Evolutionary conservation across 225 moss, liverwort and hornwort genomes (phyloP), one percentile per base, ranked within the genome.

Genomic region (Anthoceros angustus): DNA sequence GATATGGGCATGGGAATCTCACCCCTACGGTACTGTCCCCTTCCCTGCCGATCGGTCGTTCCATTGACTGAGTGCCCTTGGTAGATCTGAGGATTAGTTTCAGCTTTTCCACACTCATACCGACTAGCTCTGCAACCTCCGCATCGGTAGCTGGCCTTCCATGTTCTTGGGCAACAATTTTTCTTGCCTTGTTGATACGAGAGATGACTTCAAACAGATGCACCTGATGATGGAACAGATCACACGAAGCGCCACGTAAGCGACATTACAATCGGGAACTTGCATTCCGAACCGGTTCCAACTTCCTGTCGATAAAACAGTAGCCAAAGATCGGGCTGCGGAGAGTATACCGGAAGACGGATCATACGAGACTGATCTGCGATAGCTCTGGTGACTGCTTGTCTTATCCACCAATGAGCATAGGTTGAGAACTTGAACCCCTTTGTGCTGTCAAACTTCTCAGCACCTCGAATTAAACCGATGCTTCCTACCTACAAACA

Each of bases 381-480:
- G 72, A 92, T 92, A 69, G 92, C 83, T 77, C 92, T 79, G 9
- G 86, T 88, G 15, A 92, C 72, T 67, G 92, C 92, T 74, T 92
- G 92, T 62, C 92, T 82, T 71, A 92, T 88, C 92, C 92, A 92
- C 92, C 92, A 95, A 72, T 95, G 94, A 14, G 90, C 94, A 70
- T 95, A 95, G 1, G 94, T 95, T 63, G 94, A 95, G 43, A 95
- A 75, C 72, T 95, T 95, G 65, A 88, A 95, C 40, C 94, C 94
- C 80, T 90, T 88, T 61, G 80, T 88, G 61, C 88, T 81, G 72
- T 95, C 94, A 71, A 95, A 95, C 72, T 88, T 95, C 75, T 95
- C 94, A 45, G 90, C 88, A 67, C 94, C 94, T 62, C 87, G 87
- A 50, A 95, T 70, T 42, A 95, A 84, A 41, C 94, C 94, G 60